These are phyloP conservation scores for Lasiodiplodia citricola DNA, from an alignment of 2,329 filamentous ascomycete genomes.

Conservation along the genomic window DNA sequence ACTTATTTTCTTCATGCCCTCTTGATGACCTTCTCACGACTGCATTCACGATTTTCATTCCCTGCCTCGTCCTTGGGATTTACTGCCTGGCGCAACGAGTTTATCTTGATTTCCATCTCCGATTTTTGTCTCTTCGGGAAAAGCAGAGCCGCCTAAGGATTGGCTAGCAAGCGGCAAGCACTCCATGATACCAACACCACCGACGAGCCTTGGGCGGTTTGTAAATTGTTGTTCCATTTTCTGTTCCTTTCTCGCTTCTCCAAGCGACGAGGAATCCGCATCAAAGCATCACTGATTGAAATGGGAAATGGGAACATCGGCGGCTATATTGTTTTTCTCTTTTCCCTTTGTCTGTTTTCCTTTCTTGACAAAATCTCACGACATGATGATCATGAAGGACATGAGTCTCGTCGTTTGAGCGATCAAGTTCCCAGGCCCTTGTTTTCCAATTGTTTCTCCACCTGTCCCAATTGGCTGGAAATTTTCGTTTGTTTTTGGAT, in stretches of 20 bases:
- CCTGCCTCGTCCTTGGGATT: not conserved
- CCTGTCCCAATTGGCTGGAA: not conserved
- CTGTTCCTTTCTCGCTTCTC: not conserved
- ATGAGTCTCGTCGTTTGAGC: slow-evolving; percentile 6
- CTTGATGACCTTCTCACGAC: slow-evolving; percentile 8
- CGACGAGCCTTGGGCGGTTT: slow-evolving; percentile 19
- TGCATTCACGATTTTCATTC: slow-evolving; percentile 16
- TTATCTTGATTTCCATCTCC: not conserved
- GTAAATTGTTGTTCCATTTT: slow-evolving; percentile 11
- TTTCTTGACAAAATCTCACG: not conserved
- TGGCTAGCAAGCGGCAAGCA: not conserved
- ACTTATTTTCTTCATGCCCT: slow-evolving; percentile 1
- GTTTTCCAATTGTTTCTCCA: not conserved
- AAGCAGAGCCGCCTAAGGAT: slow-evolving; percentile 6
- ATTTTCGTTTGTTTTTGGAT: not conserved
- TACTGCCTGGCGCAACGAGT: slow-evolving; percentile 16
- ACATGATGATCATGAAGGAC: not conserved
- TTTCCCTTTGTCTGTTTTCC: not conserved
- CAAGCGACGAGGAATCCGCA: slow-evolving; percentile 4
- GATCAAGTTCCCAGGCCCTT: not conserved
- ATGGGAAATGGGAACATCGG: slow-evolving; percentile 3
- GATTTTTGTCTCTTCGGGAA: slow-evolving; percentile 2
- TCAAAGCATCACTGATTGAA: slow-evolving; percentile 16
- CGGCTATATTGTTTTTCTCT: not conserved
- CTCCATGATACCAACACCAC: slow-evolving; percentile 14